Evolutionary conservation across 208 protist genomes (phyloP).

Genomic region (Trypanosoma rangeli): DNA sequence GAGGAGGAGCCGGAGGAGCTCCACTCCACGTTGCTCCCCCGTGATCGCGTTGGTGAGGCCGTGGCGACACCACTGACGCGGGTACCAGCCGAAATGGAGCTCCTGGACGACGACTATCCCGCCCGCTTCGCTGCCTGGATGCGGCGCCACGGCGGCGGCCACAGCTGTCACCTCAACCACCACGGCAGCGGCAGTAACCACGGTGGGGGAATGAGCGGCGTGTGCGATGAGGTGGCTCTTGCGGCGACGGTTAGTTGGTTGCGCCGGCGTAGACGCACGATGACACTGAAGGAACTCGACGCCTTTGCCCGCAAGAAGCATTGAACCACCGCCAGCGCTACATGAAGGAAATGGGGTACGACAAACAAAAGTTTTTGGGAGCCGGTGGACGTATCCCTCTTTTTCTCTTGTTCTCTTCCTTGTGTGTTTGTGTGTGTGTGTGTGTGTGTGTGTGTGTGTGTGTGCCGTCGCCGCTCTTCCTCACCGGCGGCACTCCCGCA

Average conservation of each 20-base stretch:
- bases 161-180: not conserved
- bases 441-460: not conserved
- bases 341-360: not conserved
- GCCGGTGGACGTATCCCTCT: not conserved
- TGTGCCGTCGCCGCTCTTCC: no score
- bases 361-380: not conserved
- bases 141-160: conserved; percentile 20
- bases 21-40: not conserved
- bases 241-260: conserved; percentile 28
- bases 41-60: not conserved
- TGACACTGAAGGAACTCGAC: conserved; percentile 36
- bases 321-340: not conserved
- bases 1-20: not conserved
- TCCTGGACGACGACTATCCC: conserved; percentile 57
- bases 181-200: not conserved
- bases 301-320: conserved; percentile 26
- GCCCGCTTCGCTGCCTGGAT: conserved; percentile 55
- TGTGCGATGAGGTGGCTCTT: conserved; percentile 32
- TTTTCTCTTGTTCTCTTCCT: no score
- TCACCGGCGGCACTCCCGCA: no score
- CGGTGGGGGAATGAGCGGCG: not conserved
- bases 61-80: not conserved
- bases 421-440: conserved; percentile 2
- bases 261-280: conserved; percentile 29
- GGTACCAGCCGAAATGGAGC: conserved; percentile 50